Evolutionary conservation across 202 grass and related monocot species (phyloP).

Genomic region (Zoysia matrella): DNA sequence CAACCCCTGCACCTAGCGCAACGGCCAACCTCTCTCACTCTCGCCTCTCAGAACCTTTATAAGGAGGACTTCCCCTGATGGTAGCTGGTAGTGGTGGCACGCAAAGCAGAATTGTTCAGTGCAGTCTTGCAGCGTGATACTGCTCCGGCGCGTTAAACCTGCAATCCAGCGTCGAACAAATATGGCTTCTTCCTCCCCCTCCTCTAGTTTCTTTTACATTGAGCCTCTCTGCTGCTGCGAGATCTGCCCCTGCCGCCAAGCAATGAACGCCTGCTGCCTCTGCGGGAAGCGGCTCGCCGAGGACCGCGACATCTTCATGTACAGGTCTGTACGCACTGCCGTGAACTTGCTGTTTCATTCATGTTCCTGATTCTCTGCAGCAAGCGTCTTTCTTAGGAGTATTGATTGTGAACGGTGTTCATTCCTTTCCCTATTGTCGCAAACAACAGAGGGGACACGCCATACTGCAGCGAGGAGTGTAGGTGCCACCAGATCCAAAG

Average conservation of each 20-base stretch:
- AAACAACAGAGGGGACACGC: constrained; percentile 61
- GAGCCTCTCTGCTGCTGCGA: constrained; percentile 25
- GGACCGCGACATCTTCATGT: no score
- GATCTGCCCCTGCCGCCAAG: not conserved
- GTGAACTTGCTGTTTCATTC: not conserved
- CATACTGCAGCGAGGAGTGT: constrained; percentile 77
- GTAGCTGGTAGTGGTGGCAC: not conserved
- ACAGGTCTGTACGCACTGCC: no score
- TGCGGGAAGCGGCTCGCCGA: constrained; percentile 34
- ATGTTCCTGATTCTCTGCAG: not conserved
- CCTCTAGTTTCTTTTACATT: constrained; percentile 43
- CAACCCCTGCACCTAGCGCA: no score
- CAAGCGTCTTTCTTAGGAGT: no score
- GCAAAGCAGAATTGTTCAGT: not conserved
- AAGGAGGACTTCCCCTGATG: not conserved
- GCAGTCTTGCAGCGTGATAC: constrained; percentile 13
- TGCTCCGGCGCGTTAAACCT: not conserved
- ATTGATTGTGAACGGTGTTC: not conserved
- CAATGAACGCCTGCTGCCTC: constrained; percentile 75
- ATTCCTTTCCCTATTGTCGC: not conserved
- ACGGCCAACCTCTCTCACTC: no score
- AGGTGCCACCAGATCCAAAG: constrained; percentile 46
- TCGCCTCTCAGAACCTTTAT: not conserved
- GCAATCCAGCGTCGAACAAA: not conserved
- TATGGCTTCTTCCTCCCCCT: constrained; percentile 29